Base-by-base conservation (phyloP, 352 stramenopile genomes). In the Pythium aristosporum region DNA sequence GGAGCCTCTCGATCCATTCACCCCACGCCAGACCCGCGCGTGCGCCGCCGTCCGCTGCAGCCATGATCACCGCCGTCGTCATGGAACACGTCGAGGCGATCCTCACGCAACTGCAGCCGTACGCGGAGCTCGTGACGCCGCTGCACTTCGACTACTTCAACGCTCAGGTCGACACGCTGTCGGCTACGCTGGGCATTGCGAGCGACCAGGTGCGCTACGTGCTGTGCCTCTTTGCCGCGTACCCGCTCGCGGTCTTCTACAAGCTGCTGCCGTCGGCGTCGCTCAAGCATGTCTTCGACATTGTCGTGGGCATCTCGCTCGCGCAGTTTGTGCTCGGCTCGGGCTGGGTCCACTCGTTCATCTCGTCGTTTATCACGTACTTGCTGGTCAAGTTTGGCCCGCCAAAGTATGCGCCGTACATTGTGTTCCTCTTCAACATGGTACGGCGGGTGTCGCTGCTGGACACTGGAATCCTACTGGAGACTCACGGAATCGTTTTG, bases 391-490 rank as follows among this genome's bases (percentile, higher is more conserved):
- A 72, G 53, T 81, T 87, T 42, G 73, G 65, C 0, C 85, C 80
- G 10, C 30, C 71, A 25, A 80, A 77, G 46, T 71, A 82, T 68
- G 76, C 84, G 8, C 82, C 91, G 5, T 79, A 85, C 63, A 69
- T 97, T 13, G 93, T 98, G 8, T 98, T 98, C 42, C 65, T 95
- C n/a, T 98, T 96, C 72, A 95, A 96, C 57, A 97, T 99, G 88
- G 52, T 58, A 30, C 32, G 36, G 9, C 25, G 25, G 25, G 25
- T 28, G 25, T 28, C 25, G 25, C 4, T 28, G 25, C 25, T 28
- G 25, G 25, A 28, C 25, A 28, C 25, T 28, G 25, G 2, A 28
- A 28, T 28, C 25, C 4, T 28, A 28, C 25, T 4, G 25, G 25
- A 28, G 25, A 28, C 25, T 28, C 25, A 28, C 25, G 4, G 25